Evolutionary conservation across 345 rosid species (phyloP).

Genomic region (Eucalyptus marginata): DNA sequence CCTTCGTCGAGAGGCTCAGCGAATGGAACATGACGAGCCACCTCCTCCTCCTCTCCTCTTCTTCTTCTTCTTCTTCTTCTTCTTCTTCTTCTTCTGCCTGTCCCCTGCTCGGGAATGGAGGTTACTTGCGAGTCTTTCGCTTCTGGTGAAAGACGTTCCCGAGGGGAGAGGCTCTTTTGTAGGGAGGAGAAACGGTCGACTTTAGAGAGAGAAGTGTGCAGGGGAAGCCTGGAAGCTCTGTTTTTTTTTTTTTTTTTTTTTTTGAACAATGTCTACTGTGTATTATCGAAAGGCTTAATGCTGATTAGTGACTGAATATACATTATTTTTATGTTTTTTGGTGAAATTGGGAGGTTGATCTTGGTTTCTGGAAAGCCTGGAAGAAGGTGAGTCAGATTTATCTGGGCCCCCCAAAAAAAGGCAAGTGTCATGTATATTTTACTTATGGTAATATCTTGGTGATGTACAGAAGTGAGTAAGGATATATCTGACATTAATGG

Average conservation of each 20-base stretch:
- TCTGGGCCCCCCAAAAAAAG: background rate
- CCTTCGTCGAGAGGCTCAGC: slow-evolving; percentile 40
- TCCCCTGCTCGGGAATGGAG: background rate
- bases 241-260: background rate
- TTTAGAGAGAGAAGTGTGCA: background rate
- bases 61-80: background rate
- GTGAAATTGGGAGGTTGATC: background rate
- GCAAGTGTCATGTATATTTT: background rate
- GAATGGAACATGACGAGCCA: slow-evolving; percentile 43
- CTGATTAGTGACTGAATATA: background rate
- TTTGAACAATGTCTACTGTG: background rate
- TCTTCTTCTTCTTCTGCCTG: background rate
- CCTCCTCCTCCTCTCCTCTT: background rate
- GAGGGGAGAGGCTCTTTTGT: background rate
- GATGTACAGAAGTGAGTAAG: background rate
- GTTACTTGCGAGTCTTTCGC: background rate
- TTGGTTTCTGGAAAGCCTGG: background rate
- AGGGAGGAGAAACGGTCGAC: background rate
- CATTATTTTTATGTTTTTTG: too few species aligned
- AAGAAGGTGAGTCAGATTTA: background rate
- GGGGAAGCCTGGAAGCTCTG: background rate
- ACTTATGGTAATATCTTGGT: background rate
- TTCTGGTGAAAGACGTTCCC: background rate
- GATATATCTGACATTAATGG: background rate
- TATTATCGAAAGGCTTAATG: background rate